Evolutionary conservation across 73 alveolate species (phyloP).

Genomic region (Paramecium octaurelia): DNA sequence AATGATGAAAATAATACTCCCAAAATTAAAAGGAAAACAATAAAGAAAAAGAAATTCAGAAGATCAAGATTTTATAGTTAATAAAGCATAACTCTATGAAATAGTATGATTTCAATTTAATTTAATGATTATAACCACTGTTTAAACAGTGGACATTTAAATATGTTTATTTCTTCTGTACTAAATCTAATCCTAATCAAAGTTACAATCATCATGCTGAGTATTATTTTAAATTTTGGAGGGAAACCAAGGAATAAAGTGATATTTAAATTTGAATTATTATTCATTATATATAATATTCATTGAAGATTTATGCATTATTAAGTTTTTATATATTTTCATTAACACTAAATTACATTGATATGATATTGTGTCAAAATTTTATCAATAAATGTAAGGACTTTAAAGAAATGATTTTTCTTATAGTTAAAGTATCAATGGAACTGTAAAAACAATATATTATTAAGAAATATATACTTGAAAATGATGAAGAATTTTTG

Average conservation of each 20-base stretch:
- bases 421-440: background rate
- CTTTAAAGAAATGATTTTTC: background rate
- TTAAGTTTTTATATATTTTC: background rate
- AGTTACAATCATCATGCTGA: background rate
- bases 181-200: background rate
- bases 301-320: background rate
- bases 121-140: background rate
- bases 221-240: background rate
- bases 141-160: background rate
- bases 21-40: background rate
- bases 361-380: background rate
- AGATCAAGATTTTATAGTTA: background rate
- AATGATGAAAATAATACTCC: background rate
- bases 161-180: background rate
- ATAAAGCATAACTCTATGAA: background rate
- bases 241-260: background rate
- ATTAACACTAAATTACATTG: background rate
- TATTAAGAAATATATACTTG: background rate
- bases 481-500: conserved; percentile 17
- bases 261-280: background rate
- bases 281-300: background rate
- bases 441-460: background rate
- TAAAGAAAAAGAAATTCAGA: background rate
- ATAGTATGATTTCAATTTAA: background rate
- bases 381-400: background rate